Evolutionary conservation across 2,329 filamentous ascomycete genomes (phyloP), one percentile per base, ranked within the genome.

Genomic region (Furcasterigmium furcatum): DNA sequence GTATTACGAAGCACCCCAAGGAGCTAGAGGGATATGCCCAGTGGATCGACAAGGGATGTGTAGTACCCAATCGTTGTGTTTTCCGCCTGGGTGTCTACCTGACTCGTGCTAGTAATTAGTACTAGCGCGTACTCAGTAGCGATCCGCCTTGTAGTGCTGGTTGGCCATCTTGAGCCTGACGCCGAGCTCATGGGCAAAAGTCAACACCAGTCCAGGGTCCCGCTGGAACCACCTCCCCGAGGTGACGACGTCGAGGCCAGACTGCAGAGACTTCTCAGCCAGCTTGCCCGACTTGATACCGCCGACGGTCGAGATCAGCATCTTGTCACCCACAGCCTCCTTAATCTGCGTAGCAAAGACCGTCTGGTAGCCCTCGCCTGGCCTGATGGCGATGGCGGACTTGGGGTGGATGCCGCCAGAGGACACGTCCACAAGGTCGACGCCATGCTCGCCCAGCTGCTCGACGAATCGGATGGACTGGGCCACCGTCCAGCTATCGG

Each of bases 391-490:
- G 56, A 82, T 79, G 38, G 65, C 61, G 3, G 88, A 5, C 80
- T 86, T 1, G 77, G 78, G 8, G 80, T 84, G 19, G 65, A 70
- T 2, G 76, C 76, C 0, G 81, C 82, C 1, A 91, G 70, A 1
- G 81, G 66, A 44, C 72, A 90, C 74, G 56, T 92, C 88, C 6
- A 91, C 67, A 10, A 91, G 67, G 59, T 92, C 87, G 6, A 91
- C 76, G 3, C 87, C 87, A 18, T n/a, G n/a, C n/a, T n/a, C n/a
- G n/a, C n/a, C n/a, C n/a, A n/a, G n/a, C n/a, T n/a, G n/a, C n/a
- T 72, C 65, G 2, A 85, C 84, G 3, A 91, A 76, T 38, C 69
- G 69, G 16, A 79, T 71, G 0, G 82, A 84, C 43, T 91, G 77
- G 27, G 79, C 72, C 59, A 92, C 55, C n/a, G n/a, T n/a, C n/a